A percentile compares a stretch with the other conserved stretches of the same genome.
These are phyloP conservation scores for Asterionellopsis glacialis DNA, from an alignment of 108 stramenopile genomes.

Conservation along the genomic window DNA sequence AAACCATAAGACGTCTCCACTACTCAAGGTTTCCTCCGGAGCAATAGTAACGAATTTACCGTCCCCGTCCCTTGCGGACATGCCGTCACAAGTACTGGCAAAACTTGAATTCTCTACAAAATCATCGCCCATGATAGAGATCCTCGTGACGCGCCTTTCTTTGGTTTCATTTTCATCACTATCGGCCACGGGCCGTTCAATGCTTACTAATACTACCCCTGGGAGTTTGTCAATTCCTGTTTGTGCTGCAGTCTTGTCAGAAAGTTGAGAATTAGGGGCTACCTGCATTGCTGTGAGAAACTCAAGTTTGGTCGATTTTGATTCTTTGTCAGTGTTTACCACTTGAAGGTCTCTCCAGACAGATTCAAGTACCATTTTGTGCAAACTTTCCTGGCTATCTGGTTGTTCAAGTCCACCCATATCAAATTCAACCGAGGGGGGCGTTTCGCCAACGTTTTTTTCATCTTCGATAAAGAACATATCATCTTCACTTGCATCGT, in stretches of 20 bases:
- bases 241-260: conserved; percentile 42
- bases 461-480: background rate
- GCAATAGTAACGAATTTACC: conserved; percentile 35
- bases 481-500: background rate
- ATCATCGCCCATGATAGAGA: background rate
- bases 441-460: background rate
- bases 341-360: conserved; percentile 70
- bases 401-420: background rate
- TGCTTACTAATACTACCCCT: conserved; percentile 66
- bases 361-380: conserved; percentile 8
- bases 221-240: conserved; percentile 61
- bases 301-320: conserved; percentile 30
- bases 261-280: conserved; percentile 44
- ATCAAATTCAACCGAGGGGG: background rate
- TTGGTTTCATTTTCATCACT: background rate
- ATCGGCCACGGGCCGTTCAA: conserved; percentile 57
- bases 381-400: too few relatives aligned
- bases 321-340: conserved; percentile 23
- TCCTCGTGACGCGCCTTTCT: background rate
- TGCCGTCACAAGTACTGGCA: background rate
- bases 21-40: conserved; percentile 28
- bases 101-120: background rate
- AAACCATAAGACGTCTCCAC: conserved; percentile 73
- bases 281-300: conserved; percentile 76
- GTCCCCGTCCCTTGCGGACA: conserved; percentile 16